Base-by-base conservation (phyloP, 2,329 filamentous ascomycete species). In the Aspergillus brunneoviolaceus region DNA sequence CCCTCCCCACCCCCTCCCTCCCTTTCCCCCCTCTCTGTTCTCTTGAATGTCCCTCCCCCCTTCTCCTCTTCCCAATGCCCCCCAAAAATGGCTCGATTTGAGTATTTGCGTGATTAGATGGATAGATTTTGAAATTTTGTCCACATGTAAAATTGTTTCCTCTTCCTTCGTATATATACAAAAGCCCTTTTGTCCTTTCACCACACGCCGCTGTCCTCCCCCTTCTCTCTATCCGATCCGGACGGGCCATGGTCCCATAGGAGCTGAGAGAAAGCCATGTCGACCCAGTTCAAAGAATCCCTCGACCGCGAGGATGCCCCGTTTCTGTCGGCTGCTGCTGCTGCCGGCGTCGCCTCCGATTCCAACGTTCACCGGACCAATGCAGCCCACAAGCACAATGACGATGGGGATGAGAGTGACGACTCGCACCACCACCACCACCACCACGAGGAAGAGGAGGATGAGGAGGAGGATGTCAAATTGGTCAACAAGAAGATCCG, bases 251-350 rank as follows among this genome's bases (percentile, higher is more conserved):
- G 56, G 49, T 63, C 54, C 27, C 27, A 29, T 29, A 29, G 27
- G 27, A 9, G 27, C 7, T 29, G 27, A 50, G 58, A 39, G 25
- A 45, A 19, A 60, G 55, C 58, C 63, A 72, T 73, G 71, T 53
- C 67, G 51, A 51, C 63, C 23, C 58, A 65, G 51, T 59, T 60
- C 49, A 65, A 63, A 62, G 69, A 74, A 49, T 63, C 61, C 55
- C 61, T 67, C 39, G 63, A 70, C 45, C 65, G 64, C 60, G 70
- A 72, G 60, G 73, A 76, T 55, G 73, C 64, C 11, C 74, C 74
- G 21, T 76, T 76, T 53, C 68, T 71, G 39, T 12, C 33, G 16
- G 33, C 33, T 29, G 27, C 27, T 29, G 27, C 27, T 9, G 27
- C 27, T 3, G 7, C 7, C 27, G 27, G 9, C 33, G 58, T 58